phyloP scores from a whole-genome alignment of 129 eudicot species.

The Flaveria brownii region DNA sequence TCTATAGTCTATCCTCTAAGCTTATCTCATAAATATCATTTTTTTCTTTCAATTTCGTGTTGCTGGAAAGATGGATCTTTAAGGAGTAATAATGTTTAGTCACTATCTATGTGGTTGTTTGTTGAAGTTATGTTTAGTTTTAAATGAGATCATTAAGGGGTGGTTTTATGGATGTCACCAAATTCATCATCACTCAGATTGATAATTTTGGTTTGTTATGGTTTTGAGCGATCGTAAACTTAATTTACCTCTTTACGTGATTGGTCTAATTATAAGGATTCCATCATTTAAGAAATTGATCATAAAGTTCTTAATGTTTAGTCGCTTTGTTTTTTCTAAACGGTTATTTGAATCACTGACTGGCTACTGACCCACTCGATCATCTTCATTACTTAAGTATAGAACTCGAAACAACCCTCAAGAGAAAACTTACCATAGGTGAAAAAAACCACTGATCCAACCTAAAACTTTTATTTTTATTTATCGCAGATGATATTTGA shows the following conservation, averaged over 20 bases:
- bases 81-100: neutral
- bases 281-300: neutral
- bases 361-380: too few species aligned
- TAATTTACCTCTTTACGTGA: neutral
- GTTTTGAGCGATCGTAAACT: neutral
- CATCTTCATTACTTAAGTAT: too few species aligned
- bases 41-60: neutral
- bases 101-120: neutral
- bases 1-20: too few species aligned
- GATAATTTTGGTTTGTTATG: too few species aligned
- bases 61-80: neutral
- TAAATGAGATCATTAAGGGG: neutral
- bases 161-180: neutral
- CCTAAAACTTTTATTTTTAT: too few species aligned
- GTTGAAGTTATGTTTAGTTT: neutral
- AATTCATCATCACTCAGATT: neutral
- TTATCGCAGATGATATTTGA: too few species aligned
- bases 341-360: too few species aligned
- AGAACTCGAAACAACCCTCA: too few species aligned
- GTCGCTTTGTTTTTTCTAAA: too few species aligned
- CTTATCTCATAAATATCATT: too few species aligned
- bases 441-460: too few species aligned
- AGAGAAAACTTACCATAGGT: too few species aligned
- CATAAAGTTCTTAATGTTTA: neutral
- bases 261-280: neutral